Conservation (phyloP, 1,139 yeast species). For the Yamadazyma pseudoaaseri region DNA sequence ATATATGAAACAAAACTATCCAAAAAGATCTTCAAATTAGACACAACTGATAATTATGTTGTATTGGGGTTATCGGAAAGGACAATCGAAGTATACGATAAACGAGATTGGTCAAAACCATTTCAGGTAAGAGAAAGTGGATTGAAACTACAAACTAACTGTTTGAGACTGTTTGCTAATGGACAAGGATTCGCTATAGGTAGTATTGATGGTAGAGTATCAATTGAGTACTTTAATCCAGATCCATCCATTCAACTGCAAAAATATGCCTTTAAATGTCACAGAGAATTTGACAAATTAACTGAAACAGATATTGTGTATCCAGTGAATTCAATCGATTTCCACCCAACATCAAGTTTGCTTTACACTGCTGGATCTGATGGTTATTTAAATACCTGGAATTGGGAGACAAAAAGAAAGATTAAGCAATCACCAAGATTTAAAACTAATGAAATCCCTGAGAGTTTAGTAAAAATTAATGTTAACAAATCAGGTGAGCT, state of each 20-base stretch:
- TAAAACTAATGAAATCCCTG: slow-evolving; percentile 16
- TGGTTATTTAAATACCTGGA: slow-evolving; percentile 77
- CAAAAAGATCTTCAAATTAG: slow-evolving; percentile 67
- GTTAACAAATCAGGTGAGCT: slow-evolving; percentile 27
- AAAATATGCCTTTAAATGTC: slow-evolving; percentile 82
- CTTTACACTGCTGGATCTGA: slow-evolving; percentile 83
- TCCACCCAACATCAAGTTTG: slow-evolving; percentile 45
- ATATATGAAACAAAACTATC: slow-evolving; percentile 7
- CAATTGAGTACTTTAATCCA: slow-evolving; percentile 69
- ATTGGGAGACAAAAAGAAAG: slow-evolving; percentile 59
- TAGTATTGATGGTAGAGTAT: slow-evolving; percentile 86
- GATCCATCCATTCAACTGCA: slow-evolving; percentile 42
- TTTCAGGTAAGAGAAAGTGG: slow-evolving; percentile 64
- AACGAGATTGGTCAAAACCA: slow-evolving; percentile 44
- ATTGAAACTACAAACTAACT: slow-evolving; percentile 67
- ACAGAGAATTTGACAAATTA: slow-evolving; percentile 45
- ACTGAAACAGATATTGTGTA: slow-evolving; percentile 62
- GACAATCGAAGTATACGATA: slow-evolving; percentile 58
- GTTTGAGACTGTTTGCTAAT: slow-evolving; percentile 56
- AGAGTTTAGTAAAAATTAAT: slow-evolving; percentile 51
- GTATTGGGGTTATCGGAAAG: slow-evolving; percentile 60
- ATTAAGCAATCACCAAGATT: slow-evolving; percentile 57
- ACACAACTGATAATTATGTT: slow-evolving; percentile 44
- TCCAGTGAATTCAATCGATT: slow-evolving; percentile 71
- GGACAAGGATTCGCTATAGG: slow-evolving; percentile 68